Evolutionary conservation across 2,329 filamentous ascomycete genomes (phyloP).

Genomic region (Plenodomus biglobosus): DNA sequence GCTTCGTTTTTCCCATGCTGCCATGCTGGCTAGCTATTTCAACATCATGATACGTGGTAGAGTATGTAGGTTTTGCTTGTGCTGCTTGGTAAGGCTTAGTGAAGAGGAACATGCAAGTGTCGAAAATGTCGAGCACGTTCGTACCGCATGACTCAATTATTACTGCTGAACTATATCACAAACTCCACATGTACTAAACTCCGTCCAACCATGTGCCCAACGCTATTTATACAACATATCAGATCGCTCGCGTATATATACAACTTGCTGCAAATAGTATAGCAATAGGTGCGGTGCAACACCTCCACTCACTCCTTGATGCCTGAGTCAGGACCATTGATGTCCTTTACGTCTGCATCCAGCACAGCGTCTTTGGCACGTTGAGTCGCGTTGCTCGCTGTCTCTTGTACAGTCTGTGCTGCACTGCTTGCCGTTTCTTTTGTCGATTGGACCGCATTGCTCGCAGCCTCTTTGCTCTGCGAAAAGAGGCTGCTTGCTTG

Average conservation of each 20-base stretch:
- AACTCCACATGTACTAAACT: not conserved
- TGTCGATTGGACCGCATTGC: constrained; percentile 13
- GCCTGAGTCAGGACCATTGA: constrained; percentile 16
- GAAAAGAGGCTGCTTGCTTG: constrained; percentile 10
- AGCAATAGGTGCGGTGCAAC: not conserved
- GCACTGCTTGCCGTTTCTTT: constrained; percentile 1
- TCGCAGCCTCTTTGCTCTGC: constrained; percentile 9
- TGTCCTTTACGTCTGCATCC: constrained; percentile 19
- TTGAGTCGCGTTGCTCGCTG: constrained; percentile 8
- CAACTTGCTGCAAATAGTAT: constrained; percentile 8
- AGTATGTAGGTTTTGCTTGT: too few species aligned
- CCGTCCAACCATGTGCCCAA: not conserved
- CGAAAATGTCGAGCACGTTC: not conserved
- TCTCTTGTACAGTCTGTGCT: constrained; percentile 22
- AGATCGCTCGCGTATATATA: constrained; percentile 14
- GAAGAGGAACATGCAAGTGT: too few species aligned
- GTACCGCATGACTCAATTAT: not conserved
- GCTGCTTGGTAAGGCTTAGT: too few species aligned
- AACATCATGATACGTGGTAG: too few species aligned
- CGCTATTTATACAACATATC: not conserved
- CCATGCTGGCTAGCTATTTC: too few species aligned
- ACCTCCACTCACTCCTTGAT: constrained; percentile 15
- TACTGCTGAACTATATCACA: not conserved
- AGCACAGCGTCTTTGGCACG: constrained; percentile 22
- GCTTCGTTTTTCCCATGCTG: too few species aligned